A percentile compares a stretch with the other conserved stretches of the same genome.
These are phyloP conservation scores for Candida jianshihensis DNA, from an alignment of 805 yeast species.

Conservation along the genomic window DNA sequence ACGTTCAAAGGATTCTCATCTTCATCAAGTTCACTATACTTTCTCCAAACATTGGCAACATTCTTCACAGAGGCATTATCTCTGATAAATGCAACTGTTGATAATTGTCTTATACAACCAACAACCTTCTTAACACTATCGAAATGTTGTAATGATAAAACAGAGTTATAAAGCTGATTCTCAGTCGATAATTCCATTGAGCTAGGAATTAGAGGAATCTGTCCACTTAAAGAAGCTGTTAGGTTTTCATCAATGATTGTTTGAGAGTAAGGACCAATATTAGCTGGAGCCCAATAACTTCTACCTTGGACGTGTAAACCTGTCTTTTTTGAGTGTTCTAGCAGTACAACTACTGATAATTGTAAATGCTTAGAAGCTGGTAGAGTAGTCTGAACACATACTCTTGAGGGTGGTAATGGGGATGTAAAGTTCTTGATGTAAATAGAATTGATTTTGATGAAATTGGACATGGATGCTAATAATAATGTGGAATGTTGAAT, in stretches of 20 bases:
- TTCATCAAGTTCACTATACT: conserved; percentile 27
- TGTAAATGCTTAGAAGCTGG: conserved; percentile 36
- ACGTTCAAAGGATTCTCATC: conserved; percentile 21
- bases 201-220: conserved; percentile 77
- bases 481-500: conserved; percentile 57
- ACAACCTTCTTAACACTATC: conserved; percentile 52
- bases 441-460: conserved; percentile 50
- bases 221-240: conserved; percentile 73
- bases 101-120: conserved; percentile 36
- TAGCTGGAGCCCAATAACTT: conserved; percentile 98
- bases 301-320: conserved; percentile 90
- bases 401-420: conserved; percentile 81
- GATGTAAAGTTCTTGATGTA: conserved; percentile 51
- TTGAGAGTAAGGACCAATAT: conserved; percentile 97
- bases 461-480: conserved; percentile 57
- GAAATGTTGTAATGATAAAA: conserved; percentile 70
- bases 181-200: conserved; percentile 43
- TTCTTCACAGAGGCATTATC: conserved; percentile 21
- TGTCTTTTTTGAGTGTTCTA: conserved; percentile 31
- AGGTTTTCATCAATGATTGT: conserved; percentile 47
- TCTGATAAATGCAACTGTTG: conserved; percentile 51
- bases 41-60: conserved; percentile 38
- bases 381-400: conserved; percentile 64
- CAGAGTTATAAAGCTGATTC: conserved; percentile 29
- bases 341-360: conserved; percentile 52